Base-by-base conservation (phyloP, 2,329 filamentous ascomycete genomes). In the Whalleya microplaca region DNA sequence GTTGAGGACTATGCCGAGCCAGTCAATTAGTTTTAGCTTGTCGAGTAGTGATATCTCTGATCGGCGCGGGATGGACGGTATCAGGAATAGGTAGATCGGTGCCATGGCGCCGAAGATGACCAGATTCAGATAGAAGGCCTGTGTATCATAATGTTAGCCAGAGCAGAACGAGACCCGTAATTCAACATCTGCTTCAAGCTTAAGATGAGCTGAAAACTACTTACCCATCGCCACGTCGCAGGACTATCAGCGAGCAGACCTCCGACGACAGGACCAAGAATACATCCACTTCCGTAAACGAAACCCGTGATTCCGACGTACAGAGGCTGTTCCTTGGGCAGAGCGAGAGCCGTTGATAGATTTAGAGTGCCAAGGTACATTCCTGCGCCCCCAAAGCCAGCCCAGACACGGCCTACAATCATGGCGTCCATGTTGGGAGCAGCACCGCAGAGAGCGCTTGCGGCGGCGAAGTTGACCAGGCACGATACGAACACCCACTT, bases 111-210 rank as follows among this genome's bases (percentile, higher is more conserved):
- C 77, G 6, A 72, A 81, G 1, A 80, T 75, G 43, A 81, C 69
- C 0, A 85, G 72, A 59, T 85, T 86, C 69, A 86, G 79, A 62
- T 86, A 86, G 54, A 80, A 80, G 9, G 21, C 49, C 56, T 55
- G 14, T n/a, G n/a, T n/a, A n/a, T n/a, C n/a, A n/a, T n/a, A n/a
- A n/a, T n/a, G n/a, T n/a, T n/a, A n/a, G n/a, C n/a, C n/a, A n/a
- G n/a, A n/a, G n/a, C n/a, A n/a, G n/a, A n/a, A n/a, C n/a, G n/a
- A n/a, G n/a, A n/a, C n/a, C n/a, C n/a, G n/a, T n/a, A n/a, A n/a
- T n/a, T n/a, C n/a, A n/a, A n/a, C n/a, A n/a, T n/a, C n/a, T n/a
- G n/a, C n/a, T n/a, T n/a, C n/a, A n/a, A n/a, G n/a, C n/a, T n/a
- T n/a, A n/a, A n/a, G n/a, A n/a, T n/a, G n/a, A n/a, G n/a, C n/a